phyloP scores from a whole-genome alignment of 176 grass and related monocot genomes.

The Sorghum bicolor region Sorghum_bicolor_NCBIv3 NC_012871.2:5795001-5795500 shows the following conservation, averaged over 20 bases:
- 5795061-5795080: neutral
- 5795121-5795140: too few relatives aligned
- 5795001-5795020: neutral
- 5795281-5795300: too few relatives aligned
- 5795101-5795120: neutral
- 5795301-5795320: too few relatives aligned
- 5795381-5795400: neutral
- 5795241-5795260: too few relatives aligned
- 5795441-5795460: neutral
- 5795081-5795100: neutral
- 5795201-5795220: neutral
- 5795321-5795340: neutral
- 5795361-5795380: neutral
- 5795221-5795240: neutral
- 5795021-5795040: neutral
- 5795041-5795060: neutral
- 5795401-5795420: neutral
- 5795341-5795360: neutral
- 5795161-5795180: neutral
- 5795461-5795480: neutral
- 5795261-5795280: too few relatives aligned
- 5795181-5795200: neutral
- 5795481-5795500: neutral
- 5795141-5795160: too few relatives aligned
- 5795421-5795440: neutral